Evolutionary conservation across 352 stramenopile genomes (phyloP).

Genomic region (Blastocystis sp.): DNA sequence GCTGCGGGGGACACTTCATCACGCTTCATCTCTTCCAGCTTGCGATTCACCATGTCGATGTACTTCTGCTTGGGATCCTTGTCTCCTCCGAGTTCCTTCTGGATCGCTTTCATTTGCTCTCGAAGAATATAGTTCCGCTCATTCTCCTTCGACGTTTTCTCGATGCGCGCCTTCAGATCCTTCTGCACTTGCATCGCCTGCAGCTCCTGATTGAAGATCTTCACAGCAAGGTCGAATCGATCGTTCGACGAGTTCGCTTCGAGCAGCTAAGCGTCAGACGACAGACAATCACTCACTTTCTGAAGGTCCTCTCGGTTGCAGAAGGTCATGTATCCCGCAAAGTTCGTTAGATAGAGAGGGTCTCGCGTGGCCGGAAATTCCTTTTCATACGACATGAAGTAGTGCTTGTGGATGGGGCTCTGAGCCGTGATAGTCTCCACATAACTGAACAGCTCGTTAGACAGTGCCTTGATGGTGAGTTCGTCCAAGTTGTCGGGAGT

Average conservation of each 20-base stretch:
- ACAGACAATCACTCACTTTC: not conserved
- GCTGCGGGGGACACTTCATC: conserved; percentile 59
- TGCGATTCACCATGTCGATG: conserved; percentile 88
- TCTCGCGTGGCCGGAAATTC: conserved; percentile 87
- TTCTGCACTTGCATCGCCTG: conserved; percentile 91
- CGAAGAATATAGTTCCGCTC: conserved; percentile 95
- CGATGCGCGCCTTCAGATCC: conserved; percentile 87
- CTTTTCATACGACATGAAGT: conserved; percentile 89
- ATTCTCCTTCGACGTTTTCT: conserved; percentile 88
- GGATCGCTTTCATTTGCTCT: conserved; percentile 98
- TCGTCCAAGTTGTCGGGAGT: conserved; percentile 65
- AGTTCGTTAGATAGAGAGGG: conserved; percentile 93
- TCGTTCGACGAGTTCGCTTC: not conserved
- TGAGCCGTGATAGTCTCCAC: conserved; percentile 90
- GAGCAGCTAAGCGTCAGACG: not conserved
- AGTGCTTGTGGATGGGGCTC: conserved; percentile 93
- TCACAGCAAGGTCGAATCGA: conserved; percentile 86
- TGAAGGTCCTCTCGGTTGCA: conserved; percentile 83
- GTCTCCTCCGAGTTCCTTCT: conserved; percentile 97
- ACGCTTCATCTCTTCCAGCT: conserved; percentile 68
- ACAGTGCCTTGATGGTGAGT: conserved; percentile 86
- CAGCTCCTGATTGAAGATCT: conserved; percentile 91
- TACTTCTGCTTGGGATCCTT: conserved; percentile 97
- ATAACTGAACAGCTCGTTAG: conserved; percentile 92
- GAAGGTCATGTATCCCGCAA: conserved; percentile 86